Evolutionary conservation across 495 filamentous ascomycete species (phyloP).

Genomic region (Hyaloscypha variabilis): DNA sequence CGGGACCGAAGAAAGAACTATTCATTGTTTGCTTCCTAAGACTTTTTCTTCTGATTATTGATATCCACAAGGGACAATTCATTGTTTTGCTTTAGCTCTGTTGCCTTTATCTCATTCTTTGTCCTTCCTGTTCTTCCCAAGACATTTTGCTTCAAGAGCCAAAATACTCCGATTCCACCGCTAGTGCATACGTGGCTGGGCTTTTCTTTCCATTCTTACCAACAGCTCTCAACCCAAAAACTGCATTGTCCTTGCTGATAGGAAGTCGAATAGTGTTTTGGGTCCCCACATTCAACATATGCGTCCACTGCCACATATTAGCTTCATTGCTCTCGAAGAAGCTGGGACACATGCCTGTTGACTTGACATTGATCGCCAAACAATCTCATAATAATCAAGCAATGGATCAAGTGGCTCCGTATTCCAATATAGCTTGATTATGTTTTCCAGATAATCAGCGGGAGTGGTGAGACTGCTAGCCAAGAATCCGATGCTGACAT

Average conservation of each 20-base stretch:
- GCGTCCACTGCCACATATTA: constrained; percentile 39
- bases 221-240: constrained; percentile 51
- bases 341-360: constrained; percentile 26
- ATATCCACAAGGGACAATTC: background rate
- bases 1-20: too few relatives aligned
- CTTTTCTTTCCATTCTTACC: constrained; percentile 47
- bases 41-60: background rate
- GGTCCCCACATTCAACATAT: constrained; percentile 41
- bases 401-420: constrained; percentile 19
- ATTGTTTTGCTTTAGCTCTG: too few relatives aligned
- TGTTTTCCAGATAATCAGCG: constrained; percentile 37
- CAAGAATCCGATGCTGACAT: constrained; percentile 35
- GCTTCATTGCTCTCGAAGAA: background rate
- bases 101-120: background rate
- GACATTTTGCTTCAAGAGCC: background rate
- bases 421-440: constrained; percentile 48
- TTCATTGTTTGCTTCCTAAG: background rate
- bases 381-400: constrained; percentile 45
- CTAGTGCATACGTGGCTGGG: constrained; percentile 39
- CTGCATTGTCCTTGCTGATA: constrained; percentile 53
- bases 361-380: constrained; percentile 47
- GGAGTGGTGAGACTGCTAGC: constrained; percentile 8
- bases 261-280: constrained; percentile 39
- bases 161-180: constrained; percentile 11
- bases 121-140: background rate